A percentile compares a stretch with the other conserved stretches of the same genome.
phyloP scores from a whole-genome alignment of 177 flowering plant species.

The Telopea speciosissima region DNA sequence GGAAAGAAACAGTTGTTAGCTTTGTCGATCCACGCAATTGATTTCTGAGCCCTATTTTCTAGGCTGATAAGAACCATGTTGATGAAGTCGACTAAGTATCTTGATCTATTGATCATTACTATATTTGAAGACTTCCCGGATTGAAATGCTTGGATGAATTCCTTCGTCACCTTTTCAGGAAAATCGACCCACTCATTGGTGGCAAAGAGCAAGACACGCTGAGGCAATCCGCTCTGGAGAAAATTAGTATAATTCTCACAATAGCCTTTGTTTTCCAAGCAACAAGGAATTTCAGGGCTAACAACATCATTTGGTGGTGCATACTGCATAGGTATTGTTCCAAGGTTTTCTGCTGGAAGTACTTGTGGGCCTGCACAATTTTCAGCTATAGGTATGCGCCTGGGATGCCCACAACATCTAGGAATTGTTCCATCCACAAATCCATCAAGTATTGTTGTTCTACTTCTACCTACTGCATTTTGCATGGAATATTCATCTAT shows the following conservation, averaged over 20 bases:
- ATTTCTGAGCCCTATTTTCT: conserved; percentile 14
- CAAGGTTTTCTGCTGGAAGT: no score
- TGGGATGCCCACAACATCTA: no score
- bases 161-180: conserved; percentile 4
- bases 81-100: conserved; percentile 16
- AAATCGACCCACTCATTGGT: conserved; percentile 21
- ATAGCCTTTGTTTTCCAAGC: not conserved
- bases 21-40: conserved; percentile 28
- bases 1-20: conserved; percentile 23
- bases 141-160: conserved; percentile 14
- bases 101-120: conserved; percentile 3
- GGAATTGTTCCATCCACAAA: no score
- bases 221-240: conserved; percentile 19
- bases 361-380: no score
- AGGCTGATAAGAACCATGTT: conserved; percentile 19
- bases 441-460: no score
- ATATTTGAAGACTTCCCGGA: conserved; percentile 10
- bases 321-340: no score
- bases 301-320: no score
- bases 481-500: no score
- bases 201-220: conserved; percentile 15
- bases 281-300: no score
- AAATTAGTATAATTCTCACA: conserved; percentile 16
- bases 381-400: no score
- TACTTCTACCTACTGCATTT: no score